Conservation (phyloP, 352 stramenopile genomes). For the Pythium insidiosum region DNA sequence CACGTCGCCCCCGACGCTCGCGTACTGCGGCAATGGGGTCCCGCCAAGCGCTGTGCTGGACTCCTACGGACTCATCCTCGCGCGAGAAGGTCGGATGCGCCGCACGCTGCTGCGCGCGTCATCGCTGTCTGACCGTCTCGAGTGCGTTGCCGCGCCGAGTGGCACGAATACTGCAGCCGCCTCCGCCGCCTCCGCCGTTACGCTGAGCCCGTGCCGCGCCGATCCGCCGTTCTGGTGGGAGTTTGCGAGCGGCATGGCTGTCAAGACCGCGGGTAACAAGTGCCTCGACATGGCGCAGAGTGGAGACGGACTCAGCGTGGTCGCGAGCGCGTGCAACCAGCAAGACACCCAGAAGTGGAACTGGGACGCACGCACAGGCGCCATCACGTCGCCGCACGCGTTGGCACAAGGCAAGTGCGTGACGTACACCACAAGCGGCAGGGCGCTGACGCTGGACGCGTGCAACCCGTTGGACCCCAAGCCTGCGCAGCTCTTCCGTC, state of each 20-base stretch:
- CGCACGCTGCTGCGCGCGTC: conserved; percentile 2
- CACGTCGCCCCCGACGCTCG: background rate
- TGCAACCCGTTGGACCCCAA: too few species aligned
- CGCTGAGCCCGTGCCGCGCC: background rate
- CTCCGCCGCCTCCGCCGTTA: too few species aligned
- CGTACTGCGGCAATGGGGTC: background rate
- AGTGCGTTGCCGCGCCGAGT: conserved; percentile 4
- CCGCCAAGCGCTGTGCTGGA: background rate
- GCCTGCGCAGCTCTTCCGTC: too few species aligned
- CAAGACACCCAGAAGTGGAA: background rate
- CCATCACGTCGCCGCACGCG: background rate
- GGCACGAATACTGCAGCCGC: background rate
- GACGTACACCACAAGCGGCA: too few species aligned
- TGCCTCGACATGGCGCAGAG: background rate
- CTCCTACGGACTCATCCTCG: background rate
- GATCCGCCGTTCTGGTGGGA: conserved; percentile 8
- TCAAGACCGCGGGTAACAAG: conserved; percentile 2
- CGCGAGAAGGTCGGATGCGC: background rate
- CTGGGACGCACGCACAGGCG: background rate
- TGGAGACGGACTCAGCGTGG: background rate
- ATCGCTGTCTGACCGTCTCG: background rate
- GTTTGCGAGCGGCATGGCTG: background rate
- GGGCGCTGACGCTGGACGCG: too few species aligned
- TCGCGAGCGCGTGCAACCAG: background rate
- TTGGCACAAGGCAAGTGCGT: background rate